These are phyloP conservation scores for Melastoma candidum DNA, from an alignment of 441 rosid genomes.

Conservation along the genomic window DNA sequence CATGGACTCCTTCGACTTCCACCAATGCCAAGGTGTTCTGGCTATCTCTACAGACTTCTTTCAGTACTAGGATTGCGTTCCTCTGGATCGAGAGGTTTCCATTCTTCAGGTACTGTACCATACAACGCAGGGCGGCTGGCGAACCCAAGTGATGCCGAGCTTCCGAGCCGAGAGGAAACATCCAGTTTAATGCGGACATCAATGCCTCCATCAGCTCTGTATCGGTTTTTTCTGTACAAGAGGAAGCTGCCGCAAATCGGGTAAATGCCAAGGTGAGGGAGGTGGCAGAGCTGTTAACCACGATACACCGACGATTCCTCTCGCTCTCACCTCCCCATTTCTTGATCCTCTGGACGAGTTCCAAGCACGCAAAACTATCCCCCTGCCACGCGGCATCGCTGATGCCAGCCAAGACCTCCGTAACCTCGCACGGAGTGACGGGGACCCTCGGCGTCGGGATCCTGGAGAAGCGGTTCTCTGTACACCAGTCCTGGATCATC, in stretches of 20 bases:
- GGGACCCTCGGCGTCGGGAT: slow-evolving; percentile 53
- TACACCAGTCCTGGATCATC: slow-evolving; percentile 59
- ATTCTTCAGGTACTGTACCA: slow-evolving; percentile 24
- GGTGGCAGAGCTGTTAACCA: background rate
- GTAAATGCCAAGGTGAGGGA: slow-evolving; percentile 24
- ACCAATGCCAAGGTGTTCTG: slow-evolving; percentile 11
- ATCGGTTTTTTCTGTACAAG: background rate
- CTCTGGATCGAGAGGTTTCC: slow-evolving; percentile 18
- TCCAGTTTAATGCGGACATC: slow-evolving; percentile 19
- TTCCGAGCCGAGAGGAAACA: slow-evolving; percentile 27
- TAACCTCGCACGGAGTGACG: slow-evolving; percentile 21
- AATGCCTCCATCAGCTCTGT: slow-evolving; percentile 26
- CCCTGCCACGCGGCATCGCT: slow-evolving; percentile 7
- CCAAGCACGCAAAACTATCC: slow-evolving; percentile 19
- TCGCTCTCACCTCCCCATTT: slow-evolving; percentile 39
- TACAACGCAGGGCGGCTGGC: slow-evolving; percentile 16
- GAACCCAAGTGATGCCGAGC: slow-evolving; percentile 21
- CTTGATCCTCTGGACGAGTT: slow-evolving; percentile 22
- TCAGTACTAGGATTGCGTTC: slow-evolving; percentile 22
- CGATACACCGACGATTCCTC: slow-evolving; percentile 17
- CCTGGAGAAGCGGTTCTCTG: slow-evolving; percentile 24
- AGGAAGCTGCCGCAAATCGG: slow-evolving; percentile 20
- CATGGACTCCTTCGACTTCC: slow-evolving; percentile 18
- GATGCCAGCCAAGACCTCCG: slow-evolving; percentile 16
- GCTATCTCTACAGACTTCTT: slow-evolving; percentile 22